phyloP scores from a whole-genome alignment of 768 basidiomycete species.

The Mycena latifolia region DNA sequence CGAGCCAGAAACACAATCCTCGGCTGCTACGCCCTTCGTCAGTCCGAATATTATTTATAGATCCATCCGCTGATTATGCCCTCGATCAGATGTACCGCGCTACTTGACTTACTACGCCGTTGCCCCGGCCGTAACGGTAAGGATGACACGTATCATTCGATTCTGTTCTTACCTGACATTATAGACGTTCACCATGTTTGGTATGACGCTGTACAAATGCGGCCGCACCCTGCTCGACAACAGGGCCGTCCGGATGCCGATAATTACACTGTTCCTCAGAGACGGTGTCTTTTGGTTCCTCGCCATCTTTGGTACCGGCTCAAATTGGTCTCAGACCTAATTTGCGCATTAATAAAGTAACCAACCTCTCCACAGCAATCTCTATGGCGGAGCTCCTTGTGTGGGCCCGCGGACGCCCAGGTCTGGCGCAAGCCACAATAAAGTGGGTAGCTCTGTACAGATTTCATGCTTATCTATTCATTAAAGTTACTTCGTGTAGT shows the following conservation, averaged over 20 bases:
- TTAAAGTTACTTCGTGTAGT: not conserved
- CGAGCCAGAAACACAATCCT: not conserved
- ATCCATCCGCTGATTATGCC: not conserved
- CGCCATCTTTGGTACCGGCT: slow-evolving; percentile 20
- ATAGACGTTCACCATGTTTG: slow-evolving; percentile 22
- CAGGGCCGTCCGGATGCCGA: slow-evolving; percentile 7
- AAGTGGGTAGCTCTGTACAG: not conserved
- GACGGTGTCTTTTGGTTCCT: no score
- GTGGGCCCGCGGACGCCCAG: slow-evolving; percentile 6
- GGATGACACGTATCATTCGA: not conserved
- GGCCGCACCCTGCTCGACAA: slow-evolving; percentile 6
- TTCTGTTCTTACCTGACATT: no score
- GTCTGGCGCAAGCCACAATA: not conserved
- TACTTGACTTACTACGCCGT: slow-evolving; percentile 13
- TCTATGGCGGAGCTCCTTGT: not conserved
- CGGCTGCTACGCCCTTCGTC: slow-evolving; percentile 6
- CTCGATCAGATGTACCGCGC: not conserved
- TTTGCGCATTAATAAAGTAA: no score
- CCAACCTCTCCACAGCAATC: not conserved
- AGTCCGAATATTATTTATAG: not conserved
- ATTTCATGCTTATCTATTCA: no score
- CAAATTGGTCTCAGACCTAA: not conserved
- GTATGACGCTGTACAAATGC: slow-evolving; percentile 21
- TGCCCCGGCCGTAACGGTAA: not conserved
- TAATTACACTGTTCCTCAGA: slow-evolving; percentile 20